These are phyloP conservation scores for Ophiorrhiza pumila DNA, from an alignment of 257 asterid genomes.

Conservation along the genomic window DNA sequence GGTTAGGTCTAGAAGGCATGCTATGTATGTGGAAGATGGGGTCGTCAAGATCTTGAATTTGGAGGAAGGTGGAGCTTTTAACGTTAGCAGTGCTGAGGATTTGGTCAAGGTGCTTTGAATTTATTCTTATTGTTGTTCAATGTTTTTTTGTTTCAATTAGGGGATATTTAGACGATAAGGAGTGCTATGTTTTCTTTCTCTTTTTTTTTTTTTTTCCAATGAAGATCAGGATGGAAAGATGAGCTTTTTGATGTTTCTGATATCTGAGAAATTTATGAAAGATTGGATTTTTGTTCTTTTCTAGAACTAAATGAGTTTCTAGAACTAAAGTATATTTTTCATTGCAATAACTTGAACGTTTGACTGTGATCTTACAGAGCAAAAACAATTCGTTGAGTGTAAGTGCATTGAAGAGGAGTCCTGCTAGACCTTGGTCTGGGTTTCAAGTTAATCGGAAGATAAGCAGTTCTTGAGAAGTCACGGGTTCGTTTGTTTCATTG, in stretches of 20 bases:
- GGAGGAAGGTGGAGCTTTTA: slow-evolving; percentile 97
- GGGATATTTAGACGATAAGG: too few species aligned
- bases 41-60: slow-evolving; percentile 71
- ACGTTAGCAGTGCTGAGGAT: too few species aligned
- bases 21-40: slow-evolving; percentile 76
- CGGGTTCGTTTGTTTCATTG: not conserved
- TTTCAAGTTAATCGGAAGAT: slow-evolving; percentile 29
- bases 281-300: too few species aligned
- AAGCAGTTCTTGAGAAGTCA: slow-evolving; percentile 20
- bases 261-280: too few species aligned
- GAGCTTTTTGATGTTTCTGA: too few species aligned
- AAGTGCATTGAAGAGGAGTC: slow-evolving; percentile 42
- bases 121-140: too few species aligned
- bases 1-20: slow-evolving; percentile 84
- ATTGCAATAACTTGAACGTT: too few species aligned
- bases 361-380: slow-evolving; percentile 37
- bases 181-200: slow-evolving; percentile 1
- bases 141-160: too few species aligned
- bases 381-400: slow-evolving; percentile 58
- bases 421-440: slow-evolving; percentile 32
- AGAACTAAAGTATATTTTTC: too few species aligned
- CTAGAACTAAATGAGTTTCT: too few species aligned
- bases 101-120: too few species aligned
- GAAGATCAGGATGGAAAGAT: not conserved
- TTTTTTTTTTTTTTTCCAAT: too few species aligned